A percentile compares a stretch with the other conserved stretches of the same genome.
phyloP scores from a whole-genome alignment of 1,139 yeast species.

The Meyerozyma carpophila region DNA sequence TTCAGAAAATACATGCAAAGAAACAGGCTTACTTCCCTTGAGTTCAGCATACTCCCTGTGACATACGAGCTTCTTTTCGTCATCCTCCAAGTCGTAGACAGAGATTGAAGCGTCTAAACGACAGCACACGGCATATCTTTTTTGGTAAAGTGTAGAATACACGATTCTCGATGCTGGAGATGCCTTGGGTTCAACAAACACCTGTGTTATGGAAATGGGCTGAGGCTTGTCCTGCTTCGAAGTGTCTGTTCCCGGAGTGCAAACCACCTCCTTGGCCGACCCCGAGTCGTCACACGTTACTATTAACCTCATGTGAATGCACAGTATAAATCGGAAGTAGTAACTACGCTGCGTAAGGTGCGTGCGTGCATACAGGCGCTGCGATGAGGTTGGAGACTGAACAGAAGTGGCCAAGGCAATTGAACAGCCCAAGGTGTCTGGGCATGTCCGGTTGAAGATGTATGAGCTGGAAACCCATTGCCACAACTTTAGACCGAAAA shows the following conservation, averaged over 20 bases:
- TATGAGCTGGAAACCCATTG: no score
- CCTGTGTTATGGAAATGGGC: conserved; percentile 42
- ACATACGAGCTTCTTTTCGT: conserved; percentile 13
- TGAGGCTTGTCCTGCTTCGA: conserved; percentile 55
- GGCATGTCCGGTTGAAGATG: no score
- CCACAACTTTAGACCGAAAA: no score
- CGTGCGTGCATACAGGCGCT: neutral
- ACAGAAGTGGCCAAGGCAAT: neutral
- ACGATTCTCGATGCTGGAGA: conserved; percentile 23
- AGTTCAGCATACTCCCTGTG: conserved; percentile 9
- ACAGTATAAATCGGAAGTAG: neutral
- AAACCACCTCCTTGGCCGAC: conserved; percentile 49
- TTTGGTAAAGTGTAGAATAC: conserved; percentile 22
- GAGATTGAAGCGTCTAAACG: conserved; percentile 39
- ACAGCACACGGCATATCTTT: conserved; percentile 34
- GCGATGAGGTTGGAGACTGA: neutral
- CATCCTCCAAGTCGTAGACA: conserved; percentile 25
- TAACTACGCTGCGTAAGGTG: neutral
- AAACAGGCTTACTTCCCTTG: conserved; percentile 26
- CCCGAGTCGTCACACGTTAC: conserved; percentile 57
- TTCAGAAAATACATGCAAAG: conserved; percentile 24
- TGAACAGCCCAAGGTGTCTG: neutral
- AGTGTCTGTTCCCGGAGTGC: conserved; percentile 62
- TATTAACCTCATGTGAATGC: conserved; percentile 40
- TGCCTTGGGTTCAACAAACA: conserved; percentile 29